Evolutionary conservation across 2,329 filamentous ascomycete species (phyloP), one percentile per base, ranked within the genome.

Genomic region (Colletotrichum liaoningense): DNA sequence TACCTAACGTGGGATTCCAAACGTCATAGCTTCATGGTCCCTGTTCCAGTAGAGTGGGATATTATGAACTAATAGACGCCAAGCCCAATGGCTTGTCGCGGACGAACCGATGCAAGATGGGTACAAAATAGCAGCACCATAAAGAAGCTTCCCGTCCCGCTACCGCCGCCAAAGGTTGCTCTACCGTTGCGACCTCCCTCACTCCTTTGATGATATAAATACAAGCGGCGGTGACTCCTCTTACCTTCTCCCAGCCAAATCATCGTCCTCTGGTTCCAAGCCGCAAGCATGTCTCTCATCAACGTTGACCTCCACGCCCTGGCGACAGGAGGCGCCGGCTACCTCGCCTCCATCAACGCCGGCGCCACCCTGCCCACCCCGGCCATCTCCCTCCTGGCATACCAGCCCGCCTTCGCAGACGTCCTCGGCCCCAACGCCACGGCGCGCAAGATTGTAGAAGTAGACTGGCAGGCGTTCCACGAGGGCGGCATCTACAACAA

Each of bases 81-180:
- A 24, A 19, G 35, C 63, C 52, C 46, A 22, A 73, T 73, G 70
- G 66, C 60, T 42, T 42, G 38, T 42, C n/a, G 60, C n/a, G 22
- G 54, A 60, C 28, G 42, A 24, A 19, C 60, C 59, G 70, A 64
- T 55, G 9, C 46, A 56, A 55, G 59, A 59, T 65, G 65, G 65
- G 33, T 49, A 58, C 16, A 42, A 1, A 42, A 19, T 42, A 19
- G 38, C 38, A 42, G 49, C 28, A 49, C 33, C 59, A 64, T 73
- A 70, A 70, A 73, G 55, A 70, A 42, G 60, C 66, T n/a, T 16
- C 54, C 59, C 26, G 30, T 49, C 59, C 59, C 42, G 57, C 56
- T 42, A 14, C 84, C 38, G 79, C 84, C 6, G 84, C 84, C 14
- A 65, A 78, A 28, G 76, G 77, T 59, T 75, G 76, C 57, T 76